Evolutionary conservation across 2,329 filamentous ascomycete species (phyloP), one percentile per base, ranked within the genome.

Genomic region (Colletotrichum horii): DNA sequence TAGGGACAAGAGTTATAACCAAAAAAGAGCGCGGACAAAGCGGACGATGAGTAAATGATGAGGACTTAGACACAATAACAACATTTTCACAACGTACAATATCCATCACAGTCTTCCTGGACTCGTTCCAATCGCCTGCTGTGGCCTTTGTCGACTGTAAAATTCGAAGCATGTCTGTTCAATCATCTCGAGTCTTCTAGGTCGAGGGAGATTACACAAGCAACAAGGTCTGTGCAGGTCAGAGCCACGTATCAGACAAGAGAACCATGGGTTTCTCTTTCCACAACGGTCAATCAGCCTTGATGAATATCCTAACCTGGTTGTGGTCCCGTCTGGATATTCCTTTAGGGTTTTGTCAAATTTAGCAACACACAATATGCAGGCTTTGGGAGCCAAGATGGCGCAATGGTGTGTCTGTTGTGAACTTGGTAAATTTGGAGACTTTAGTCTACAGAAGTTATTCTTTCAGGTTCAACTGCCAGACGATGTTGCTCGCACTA

Each of bases 371-470:
- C 43, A 52, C 6, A 22, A 24, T 7, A 22, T 52, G n/a, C 43
- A 52, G 43, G 0, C 43, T 22, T 22, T 22, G n/a, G 43, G 43
- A 8, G 7, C 19, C 43, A 52, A 2, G 43, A 52, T 4, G n/a
- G 12, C n/a, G 12, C 11, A 52, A 52, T 14, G 3, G n/a, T 12
- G n/a, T 14, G n/a, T 7, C 0, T 8, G 11, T 0, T 22, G 43
- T 52, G 22, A 52, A 8, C n/a, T 14, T 4, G 6, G n/a, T 14
- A 12, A n/a, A 22, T 0, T 22, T 14, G n/a, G n/a, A 22, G 24
- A 4, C 11, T n/a, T 52, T 22, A 22, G 38, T 11, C 38, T 6
- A 0, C 5, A 6, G 0, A 24, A n/a, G 19, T 14, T 0, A 24
- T 52, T 12, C 43, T 22, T 22, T 22, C 11, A 52, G 3, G 6